Percentiles rank a stretch among this genome's conserved stretches.
These are phyloP conservation scores for Cladorrhinum sp. DNA, from an alignment of 2,329 filamentous ascomycete genomes.

Conservation along the genomic window DNA sequence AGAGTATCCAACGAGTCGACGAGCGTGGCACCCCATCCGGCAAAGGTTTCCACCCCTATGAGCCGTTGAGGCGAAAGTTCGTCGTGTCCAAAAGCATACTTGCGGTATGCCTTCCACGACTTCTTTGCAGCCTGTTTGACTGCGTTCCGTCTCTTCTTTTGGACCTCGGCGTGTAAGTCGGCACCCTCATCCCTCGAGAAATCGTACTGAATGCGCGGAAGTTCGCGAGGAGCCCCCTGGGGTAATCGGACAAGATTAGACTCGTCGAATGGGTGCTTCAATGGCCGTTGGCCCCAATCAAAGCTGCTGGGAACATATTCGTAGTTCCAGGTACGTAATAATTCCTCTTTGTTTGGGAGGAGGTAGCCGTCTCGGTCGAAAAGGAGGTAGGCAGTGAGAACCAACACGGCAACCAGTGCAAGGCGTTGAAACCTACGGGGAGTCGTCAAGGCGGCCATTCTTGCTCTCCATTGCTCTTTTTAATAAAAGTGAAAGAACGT, in stretches of 20 bases:
- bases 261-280: constrained; percentile 26
- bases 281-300: constrained; percentile 30
- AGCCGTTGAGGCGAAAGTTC: constrained; percentile 52
- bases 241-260: constrained; percentile 32
- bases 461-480: constrained; percentile 17
- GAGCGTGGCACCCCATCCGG: constrained; percentile 56
- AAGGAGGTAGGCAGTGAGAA: constrained; percentile 22
- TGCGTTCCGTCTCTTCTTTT: constrained; percentile 36
- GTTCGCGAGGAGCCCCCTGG: constrained; percentile 30
- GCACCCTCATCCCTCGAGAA: constrained; percentile 31
- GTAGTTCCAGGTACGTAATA: constrained; percentile 21
- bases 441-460: constrained; percentile 20
- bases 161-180: constrained; percentile 39
- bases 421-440: constrained; percentile 23
- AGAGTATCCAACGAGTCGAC: constrained; percentile 59
- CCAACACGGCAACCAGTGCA: constrained; percentile 19
- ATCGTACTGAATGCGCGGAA: constrained; percentile 44
- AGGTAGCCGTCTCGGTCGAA: constrained; percentile 11
- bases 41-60: constrained; percentile 46
- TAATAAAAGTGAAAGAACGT: neutral
- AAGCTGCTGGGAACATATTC: constrained; percentile 29
- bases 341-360: constrained; percentile 1
- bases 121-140: constrained; percentile 41
- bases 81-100: constrained; percentile 55
- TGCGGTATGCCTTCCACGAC: constrained; percentile 52